Base-by-base conservation (phyloP, 1,284 basidiomycete genomes). In the Phellopilus nigrolimitatus region DNA sequence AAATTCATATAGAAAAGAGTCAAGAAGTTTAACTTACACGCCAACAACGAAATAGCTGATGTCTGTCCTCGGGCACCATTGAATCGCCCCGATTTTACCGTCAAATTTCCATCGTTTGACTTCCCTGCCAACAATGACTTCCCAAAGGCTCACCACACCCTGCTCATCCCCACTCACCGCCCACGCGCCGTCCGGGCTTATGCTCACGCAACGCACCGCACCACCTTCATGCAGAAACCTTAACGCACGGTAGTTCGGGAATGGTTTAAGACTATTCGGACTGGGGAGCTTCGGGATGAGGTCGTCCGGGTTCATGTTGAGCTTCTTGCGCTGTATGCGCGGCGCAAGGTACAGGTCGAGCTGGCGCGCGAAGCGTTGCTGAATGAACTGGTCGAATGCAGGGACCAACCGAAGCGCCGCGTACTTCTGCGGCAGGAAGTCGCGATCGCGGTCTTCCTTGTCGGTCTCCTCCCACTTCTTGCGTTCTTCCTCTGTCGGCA, bases 281-380 rank as follows among this genome's bases (percentile, higher is more conserved):
- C 88, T 89, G 0, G 97, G 97, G n/a, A 99, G 75, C 70, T 97
- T 95, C 36, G 97, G 97, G 46, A 99, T 85, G 22, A 99, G 76
- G 53, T 85, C 88, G 59, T 88, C 84, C 0, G 97, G 93, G 64
- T 97, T 91, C 54, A 95, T 90, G 63, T 91, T 91, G 42, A 97
- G 80, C 67, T 90, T 93, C 58, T 79, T 83, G 54, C 87, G 75
- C 59, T 94, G 88, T 60, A 97, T 84, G 46, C 97, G 82, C 33
- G 97, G 97, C 4, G 97, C 97, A 42, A 99, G 82, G 68, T 99
- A 99, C 36, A 99, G 75, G 69, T 99, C 97, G 31, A 99, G 79
- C 68, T 97, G 95, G 24, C 97, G 85, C 62, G 84, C 85, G 70
- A 99, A 98, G 46, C 94, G 82, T 62, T 99, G 89, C 67, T 95